Conservation (phyloP, 352 stramenopile genomes). For the Globisporangium emineosum region DNA sequence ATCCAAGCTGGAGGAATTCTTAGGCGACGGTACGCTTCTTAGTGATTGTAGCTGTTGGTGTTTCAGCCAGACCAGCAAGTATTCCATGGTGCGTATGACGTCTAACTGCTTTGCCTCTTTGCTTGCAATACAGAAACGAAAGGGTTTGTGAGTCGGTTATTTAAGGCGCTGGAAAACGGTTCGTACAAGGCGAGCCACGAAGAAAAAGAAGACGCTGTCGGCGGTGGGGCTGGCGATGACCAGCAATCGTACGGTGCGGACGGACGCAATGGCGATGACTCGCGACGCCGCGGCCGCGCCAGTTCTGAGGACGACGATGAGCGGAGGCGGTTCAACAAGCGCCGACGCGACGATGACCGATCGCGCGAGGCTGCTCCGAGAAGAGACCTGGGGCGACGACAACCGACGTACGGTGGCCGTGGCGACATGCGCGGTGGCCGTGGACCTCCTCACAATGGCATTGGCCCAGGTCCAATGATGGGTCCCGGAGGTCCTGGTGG, state of each 20-base stretch:
- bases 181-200: conserved; percentile 42
- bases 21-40: conserved; percentile 79
- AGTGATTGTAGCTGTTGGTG: neutral
- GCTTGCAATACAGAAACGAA: conserved; percentile 47
- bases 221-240: conserved; percentile 5
- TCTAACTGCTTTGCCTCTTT: conserved; percentile 9
- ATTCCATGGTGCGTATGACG: neutral
- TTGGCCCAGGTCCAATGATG: conserved; percentile 10
- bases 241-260: conserved; percentile 14
- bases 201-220: conserved; percentile 21
- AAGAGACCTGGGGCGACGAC: conserved; percentile 21
- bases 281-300: conserved; percentile 31
- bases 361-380: conserved; percentile 17
- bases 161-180: conserved; percentile 57
- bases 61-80: neutral
- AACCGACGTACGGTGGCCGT: conserved; percentile 24
- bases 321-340: conserved; percentile 50
- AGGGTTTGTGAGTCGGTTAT: conserved; percentile 70
- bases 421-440: conserved; percentile 27
- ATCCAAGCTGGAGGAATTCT: conserved; percentile 81
- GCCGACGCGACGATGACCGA: conserved; percentile 55
- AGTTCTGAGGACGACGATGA: conserved; percentile 58
- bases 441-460: conserved; percentile 12
- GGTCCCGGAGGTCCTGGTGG: conserved; percentile 4
- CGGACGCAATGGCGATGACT: conserved; percentile 23